Base-by-base conservation (phyloP, 192 early-diverging fungal genomes). In the Spinellus fusiger region DNA sequence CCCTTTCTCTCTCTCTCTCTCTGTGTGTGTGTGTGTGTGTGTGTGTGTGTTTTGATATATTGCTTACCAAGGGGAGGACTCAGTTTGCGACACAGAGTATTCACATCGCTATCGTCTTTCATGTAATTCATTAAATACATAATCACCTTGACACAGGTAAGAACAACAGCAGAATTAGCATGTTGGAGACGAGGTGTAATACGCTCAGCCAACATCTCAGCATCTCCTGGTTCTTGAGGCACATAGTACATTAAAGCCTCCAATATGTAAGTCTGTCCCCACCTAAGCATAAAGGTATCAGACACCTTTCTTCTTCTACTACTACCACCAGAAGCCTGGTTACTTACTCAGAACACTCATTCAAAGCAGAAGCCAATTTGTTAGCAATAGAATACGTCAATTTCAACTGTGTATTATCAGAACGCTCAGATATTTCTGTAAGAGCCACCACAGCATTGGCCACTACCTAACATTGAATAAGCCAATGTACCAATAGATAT, bases 121-220 rank as follows among this genome's bases (percentile, higher is more conserved):
- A 97, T 93, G 56, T 95, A 98, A 74, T 95, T 93, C 78, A 94
- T 91, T 48, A 97, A 82, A 69, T 96, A 96, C 31, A 95, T 75
- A 37, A 98, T 94, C 47, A 95, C 86, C 56, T 93, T 92, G 68
- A 93, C 80, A 4, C 90, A 81, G 16, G 85, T 84, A 51, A 97
- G 73, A 2, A 93, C 91, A 0, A 97, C 91, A 35, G 89, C 90
- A 12, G 92, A 92, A 75, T 97, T 97, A n/a, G 89, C 89, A 77
- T 97, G 95, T 67, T 94, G 93, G 23, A 97, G 73, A 54, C 93
- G 84, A 48, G 93, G 92, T 34, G 89, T 69, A 32, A 97, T 91
- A 55, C 93, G 86, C 65, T 97, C 95, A 7, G 89, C 86, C 52
- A 97, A 65, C 32, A 94, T 84, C 64, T 97, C 94, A 7, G 95